Conservation (phyloP, 306 rosid genomes). For the Sophora flavescens region DNA sequence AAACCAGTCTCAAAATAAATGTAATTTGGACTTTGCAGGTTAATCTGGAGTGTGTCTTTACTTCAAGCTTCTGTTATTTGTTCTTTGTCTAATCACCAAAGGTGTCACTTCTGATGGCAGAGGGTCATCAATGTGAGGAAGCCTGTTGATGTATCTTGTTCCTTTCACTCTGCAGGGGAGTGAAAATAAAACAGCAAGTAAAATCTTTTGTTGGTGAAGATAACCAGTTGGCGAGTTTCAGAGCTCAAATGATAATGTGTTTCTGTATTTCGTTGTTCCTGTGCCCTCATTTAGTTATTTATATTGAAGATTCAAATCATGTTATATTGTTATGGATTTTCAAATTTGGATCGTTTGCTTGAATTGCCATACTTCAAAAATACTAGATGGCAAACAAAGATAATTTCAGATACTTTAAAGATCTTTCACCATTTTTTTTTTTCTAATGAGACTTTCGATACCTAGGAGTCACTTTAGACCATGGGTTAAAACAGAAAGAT, state of each 20-base stretch:
- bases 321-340: neutral
- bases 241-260: slow-evolving; percentile 2
- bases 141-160: slow-evolving; percentile 37
- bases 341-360: slow-evolving; percentile 3
- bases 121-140: slow-evolving; percentile 20
- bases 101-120: slow-evolving; percentile 21
- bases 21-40: neutral
- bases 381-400: too few species aligned
- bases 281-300: slow-evolving; percentile 16
- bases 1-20: slow-evolving; percentile 28
- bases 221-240: slow-evolving; percentile 24
- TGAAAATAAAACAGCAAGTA: slow-evolving; percentile 34
- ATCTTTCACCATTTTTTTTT: too few species aligned
- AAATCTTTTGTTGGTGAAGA: slow-evolving; percentile 27
- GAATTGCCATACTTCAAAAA: too few species aligned
- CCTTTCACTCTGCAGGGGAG: slow-evolving; percentile 13
- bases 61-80: slow-evolving; percentile 35
- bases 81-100: neutral
- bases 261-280: neutral
- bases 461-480: too few species aligned
- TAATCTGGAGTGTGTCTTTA: neutral
- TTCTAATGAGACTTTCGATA: too few species aligned
- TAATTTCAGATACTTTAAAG: too few species aligned
- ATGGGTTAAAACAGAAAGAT: too few species aligned
- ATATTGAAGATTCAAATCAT: neutral